Percentiles rank a stretch among this genome's conserved stretches.
These are phyloP conservation scores for Chaetomiaceae sp. DNA, from an alignment of 2,329 filamentous ascomycete genomes.

Conservation along the genomic window DNA sequence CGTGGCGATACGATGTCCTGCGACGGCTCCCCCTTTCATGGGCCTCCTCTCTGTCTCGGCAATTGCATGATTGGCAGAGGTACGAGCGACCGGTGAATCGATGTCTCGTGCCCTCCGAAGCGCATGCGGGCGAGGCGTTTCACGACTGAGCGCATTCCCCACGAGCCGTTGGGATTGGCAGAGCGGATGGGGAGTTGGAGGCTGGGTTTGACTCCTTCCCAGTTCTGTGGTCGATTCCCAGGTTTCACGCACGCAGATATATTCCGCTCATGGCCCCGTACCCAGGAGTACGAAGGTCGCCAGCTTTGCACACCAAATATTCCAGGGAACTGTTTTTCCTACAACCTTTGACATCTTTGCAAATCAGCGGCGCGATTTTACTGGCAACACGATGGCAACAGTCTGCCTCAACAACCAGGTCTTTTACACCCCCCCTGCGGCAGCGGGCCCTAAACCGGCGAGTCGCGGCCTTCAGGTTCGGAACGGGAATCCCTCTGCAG, in stretches of 20 bases:
- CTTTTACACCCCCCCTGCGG: conserved; percentile 9
- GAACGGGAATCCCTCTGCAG: conserved; percentile 10
- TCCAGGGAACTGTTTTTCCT: conserved; percentile 5
- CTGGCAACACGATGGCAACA: conserved; percentile 4
- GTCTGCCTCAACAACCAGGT: conserved; percentile 14
- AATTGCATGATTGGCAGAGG: conserved; percentile 20
- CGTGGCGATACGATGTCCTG: conserved; percentile 17
- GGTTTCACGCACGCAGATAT: conserved; percentile 13
- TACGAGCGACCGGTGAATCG: conserved; percentile 17
- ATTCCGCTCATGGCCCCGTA: conserved; percentile 13
- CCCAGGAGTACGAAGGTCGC: conserved; percentile 12
- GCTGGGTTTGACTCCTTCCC: conserved; percentile 10
- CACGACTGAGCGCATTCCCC: background rate
- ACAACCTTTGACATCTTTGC: conserved; percentile 10
- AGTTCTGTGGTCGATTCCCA: conserved; percentile 12
- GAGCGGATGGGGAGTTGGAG: conserved; percentile 1
- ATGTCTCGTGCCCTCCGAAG: conserved; percentile 8
- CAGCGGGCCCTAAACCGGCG: conserved; percentile 2
- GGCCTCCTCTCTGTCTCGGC: conserved; percentile 14
- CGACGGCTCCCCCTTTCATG: conserved; percentile 6
- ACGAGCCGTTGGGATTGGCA: conserved; percentile 1
- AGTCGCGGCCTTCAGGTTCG: conserved; percentile 3
- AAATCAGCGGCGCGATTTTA: conserved; percentile 5
- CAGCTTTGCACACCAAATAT: conserved; percentile 13
- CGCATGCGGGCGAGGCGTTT: too few relatives aligned